A percentile compares a stretch with the other conserved stretches of the same genome.
Conservation (phyloP, 129 eudicot species). For the Heracleum sosnowskyi region DNA sequence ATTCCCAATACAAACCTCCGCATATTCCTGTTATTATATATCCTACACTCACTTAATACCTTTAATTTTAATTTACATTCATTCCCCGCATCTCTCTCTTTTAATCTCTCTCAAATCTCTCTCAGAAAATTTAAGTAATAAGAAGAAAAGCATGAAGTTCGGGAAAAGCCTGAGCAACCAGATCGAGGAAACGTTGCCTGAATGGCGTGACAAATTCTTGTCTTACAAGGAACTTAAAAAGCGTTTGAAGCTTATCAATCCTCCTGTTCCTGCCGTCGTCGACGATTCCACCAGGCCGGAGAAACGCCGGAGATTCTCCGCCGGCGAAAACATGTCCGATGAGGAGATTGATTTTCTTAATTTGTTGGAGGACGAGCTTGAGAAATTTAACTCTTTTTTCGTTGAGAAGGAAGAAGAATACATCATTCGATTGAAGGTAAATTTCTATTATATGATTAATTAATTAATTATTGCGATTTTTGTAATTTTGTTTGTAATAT, state of each 20-base stretch:
- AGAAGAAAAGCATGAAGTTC: slow-evolving; percentile 55
- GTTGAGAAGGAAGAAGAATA: slow-evolving; percentile 89
- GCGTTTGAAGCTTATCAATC: slow-evolving; percentile 48
- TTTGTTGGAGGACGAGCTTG: slow-evolving; percentile 72
- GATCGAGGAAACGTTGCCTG: slow-evolving; percentile 81
- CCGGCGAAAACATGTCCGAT: slow-evolving; percentile 23
- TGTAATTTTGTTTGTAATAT: not conserved
- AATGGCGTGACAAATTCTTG: slow-evolving; percentile 86
- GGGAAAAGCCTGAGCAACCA: slow-evolving; percentile 76
- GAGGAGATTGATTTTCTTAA: slow-evolving; percentile 62
- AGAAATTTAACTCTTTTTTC: slow-evolving; percentile 76
- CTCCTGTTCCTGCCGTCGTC: slow-evolving; percentile 9
- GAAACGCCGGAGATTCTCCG: slow-evolving; percentile 28
- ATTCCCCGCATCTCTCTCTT: not conserved
- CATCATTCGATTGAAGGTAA: slow-evolving; percentile 75
- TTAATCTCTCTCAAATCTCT: not conserved
- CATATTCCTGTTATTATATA: slow-evolving; percentile 1
- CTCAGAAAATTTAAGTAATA: no score
- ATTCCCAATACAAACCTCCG: not conserved
- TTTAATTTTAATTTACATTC: not conserved
- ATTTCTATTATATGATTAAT: not conserved
- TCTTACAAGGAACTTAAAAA: slow-evolving; percentile 90
- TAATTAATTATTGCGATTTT: not conserved
- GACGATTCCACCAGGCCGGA: slow-evolving; percentile 15
- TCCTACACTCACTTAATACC: not conserved